Evolutionary conservation across 805 yeast genomes (phyloP).

Genomic region (Yamadazyma endophytica): DNA sequence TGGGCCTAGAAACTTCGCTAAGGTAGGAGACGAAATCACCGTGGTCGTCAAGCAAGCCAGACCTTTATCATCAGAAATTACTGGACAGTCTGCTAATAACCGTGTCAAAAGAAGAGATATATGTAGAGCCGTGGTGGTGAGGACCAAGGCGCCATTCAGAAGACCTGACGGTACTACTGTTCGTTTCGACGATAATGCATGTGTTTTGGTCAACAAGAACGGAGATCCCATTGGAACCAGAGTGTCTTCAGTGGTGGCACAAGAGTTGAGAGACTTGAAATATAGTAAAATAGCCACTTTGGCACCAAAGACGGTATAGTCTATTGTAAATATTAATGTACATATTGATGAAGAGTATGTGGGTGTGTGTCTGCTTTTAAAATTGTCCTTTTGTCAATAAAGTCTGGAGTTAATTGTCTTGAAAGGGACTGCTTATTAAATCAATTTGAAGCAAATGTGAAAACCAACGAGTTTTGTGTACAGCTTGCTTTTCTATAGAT

Average conservation of each 20-base stretch:
- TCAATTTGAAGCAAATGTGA: too few species aligned
- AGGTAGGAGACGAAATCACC: slow-evolving; percentile 87
- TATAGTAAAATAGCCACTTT: slow-evolving; percentile 82
- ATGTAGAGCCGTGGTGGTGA: slow-evolving; percentile 90
- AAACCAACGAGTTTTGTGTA: too few species aligned
- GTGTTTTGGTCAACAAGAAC: slow-evolving; percentile 88
- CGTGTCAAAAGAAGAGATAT: slow-evolving; percentile 94
- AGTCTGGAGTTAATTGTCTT: too few species aligned
- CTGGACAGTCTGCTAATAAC: slow-evolving; percentile 71
- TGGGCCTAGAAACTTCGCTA: slow-evolving; percentile 77
- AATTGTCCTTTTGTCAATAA: too few species aligned
- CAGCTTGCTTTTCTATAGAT: too few species aligned
- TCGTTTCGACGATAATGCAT: slow-evolving; percentile 93
- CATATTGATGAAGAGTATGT: background rate
- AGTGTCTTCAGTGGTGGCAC: slow-evolving; percentile 85
- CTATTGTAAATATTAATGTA: background rate
- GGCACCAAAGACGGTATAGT: slow-evolving; percentile 64
- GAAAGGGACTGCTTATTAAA: too few species aligned
- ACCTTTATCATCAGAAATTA: slow-evolving; percentile 64
- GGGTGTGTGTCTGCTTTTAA: background rate
- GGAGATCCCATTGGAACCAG: slow-evolving; percentile 95
- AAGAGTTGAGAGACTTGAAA: slow-evolving; percentile 79
- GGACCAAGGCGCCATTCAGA: slow-evolving; percentile 75
- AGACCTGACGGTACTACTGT: slow-evolving; percentile 86
- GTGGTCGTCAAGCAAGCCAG: slow-evolving; percentile 91